Evolutionary conservation across 1,284 basidiomycete species (phyloP), one percentile per base, ranked within the genome.

Genomic region (Rhodofomes roseus): DNA sequence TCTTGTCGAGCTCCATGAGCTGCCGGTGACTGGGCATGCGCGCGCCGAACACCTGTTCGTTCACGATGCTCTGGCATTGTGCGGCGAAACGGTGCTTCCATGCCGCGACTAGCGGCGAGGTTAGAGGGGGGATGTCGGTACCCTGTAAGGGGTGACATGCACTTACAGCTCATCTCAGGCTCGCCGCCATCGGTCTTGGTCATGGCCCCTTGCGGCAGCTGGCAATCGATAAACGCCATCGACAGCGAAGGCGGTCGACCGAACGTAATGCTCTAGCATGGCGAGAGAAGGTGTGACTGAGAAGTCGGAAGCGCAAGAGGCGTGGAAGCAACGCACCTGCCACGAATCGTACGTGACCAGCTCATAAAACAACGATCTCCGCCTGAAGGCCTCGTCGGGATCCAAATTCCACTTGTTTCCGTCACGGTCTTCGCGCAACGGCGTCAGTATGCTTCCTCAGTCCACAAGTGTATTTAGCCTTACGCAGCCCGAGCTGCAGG

Each of bases 11-110:
- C 55, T 86, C 82, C 64, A 81, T 81, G 51, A 88, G 78, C 43
- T 77, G 76, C 62, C 81, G 82, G 71, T 89, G 87, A 62, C 77
- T 82, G 1, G 86, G 81, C 6, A 82, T 73, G 8, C 79, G 79
- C 1, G 85, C 83, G 40, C 85, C 83, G 62, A 87, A 90, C 1
- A 81, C 85, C 66, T 84, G 81, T 63, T 89, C 86, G 60, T 87
- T 84, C 4, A 89, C 81, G 22, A 82, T 69, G 61, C 80, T 83
- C 50, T 86, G 75, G 63, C 85, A 87, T 64, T 86, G 79, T 1
- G 81, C 80, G 4, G 80, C 72, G 65, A 85, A 88, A 14, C 78
- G 76, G 65, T 88, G 85, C 68, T 87, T 87, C 85, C 85, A 87
- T 2, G 82, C 81, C 54, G 76, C 76, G 63, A 84, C 85, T 87